Conservation (phyloP, 1,284 basidiomycete species). For the Cutaneotrichosporon sp. region DNA sequence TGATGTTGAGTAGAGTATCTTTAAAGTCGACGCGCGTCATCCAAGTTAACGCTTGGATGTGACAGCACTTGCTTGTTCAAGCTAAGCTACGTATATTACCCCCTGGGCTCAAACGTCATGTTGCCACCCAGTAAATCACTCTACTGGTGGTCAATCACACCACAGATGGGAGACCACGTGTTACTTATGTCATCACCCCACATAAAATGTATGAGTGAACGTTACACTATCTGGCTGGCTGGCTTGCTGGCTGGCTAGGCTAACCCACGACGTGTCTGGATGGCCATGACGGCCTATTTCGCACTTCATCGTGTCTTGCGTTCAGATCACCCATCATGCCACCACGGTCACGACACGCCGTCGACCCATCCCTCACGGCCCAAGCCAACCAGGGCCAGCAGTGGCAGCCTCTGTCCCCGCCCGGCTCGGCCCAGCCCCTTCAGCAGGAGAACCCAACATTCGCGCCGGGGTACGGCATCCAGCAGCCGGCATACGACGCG, state of each 20-base stretch:
- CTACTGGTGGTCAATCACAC: too few relatives aligned
- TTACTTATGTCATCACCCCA: slow-evolving; percentile 3
- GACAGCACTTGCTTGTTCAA: too few relatives aligned
- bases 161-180: neutral
- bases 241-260: neutral
- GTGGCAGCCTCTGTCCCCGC: slow-evolving; percentile 33
- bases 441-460: slow-evolving; percentile 14
- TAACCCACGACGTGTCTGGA: slow-evolving; percentile 13
- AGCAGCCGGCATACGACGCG: slow-evolving; percentile 17
- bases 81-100: too few relatives aligned
- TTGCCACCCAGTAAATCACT: neutral
- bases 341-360: slow-evolving; percentile 50
- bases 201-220: slow-evolving; percentile 6
- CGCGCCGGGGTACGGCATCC: slow-evolving; percentile 17
- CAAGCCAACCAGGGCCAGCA: slow-evolving; percentile 23
- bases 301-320: neutral
- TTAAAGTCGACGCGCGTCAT: neutral
- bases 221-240: neutral
- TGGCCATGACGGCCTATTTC: neutral
- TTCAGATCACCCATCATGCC: slow-evolving; percentile 34
- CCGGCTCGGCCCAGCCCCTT: slow-evolving; percentile 2
- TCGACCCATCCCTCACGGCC: slow-evolving; percentile 49
- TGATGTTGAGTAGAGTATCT: neutral
- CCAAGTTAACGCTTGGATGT: neutral
- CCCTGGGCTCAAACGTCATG: neutral